phyloP scores from a whole-genome alignment of 495 filamentous ascomycete genomes.

The Chaetomidium leptoderma region DNA sequence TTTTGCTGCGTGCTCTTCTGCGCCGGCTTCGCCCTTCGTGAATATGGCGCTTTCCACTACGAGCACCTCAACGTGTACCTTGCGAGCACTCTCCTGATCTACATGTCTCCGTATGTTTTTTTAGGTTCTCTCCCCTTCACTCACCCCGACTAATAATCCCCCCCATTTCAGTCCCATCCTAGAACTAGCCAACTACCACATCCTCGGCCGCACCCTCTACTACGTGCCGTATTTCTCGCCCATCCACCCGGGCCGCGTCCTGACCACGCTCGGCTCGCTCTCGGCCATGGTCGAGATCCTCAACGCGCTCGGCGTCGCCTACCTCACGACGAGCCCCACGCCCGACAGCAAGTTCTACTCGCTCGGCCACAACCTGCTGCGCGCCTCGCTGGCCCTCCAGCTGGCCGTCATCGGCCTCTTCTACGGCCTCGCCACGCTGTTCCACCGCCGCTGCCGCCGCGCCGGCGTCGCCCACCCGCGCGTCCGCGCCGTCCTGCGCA shows the following conservation, averaged over 20 bases:
- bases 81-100: conserved; percentile 54
- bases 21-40: conserved; percentile 55
- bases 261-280: conserved; percentile 65
- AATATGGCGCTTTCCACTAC: conserved; percentile 55
- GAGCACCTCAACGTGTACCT: conserved; percentile 55
- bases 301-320: conserved; percentile 61
- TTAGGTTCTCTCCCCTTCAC: too few species aligned
- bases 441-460: conserved; percentile 55
- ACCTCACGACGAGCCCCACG: conserved; percentile 47
- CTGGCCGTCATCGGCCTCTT: conserved; percentile 59
- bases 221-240: conserved; percentile 74
- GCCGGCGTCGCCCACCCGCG: conserved; percentile 51
- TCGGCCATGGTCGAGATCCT: conserved; percentile 60
- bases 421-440: conserved; percentile 51
- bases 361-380: conserved; percentile 56
- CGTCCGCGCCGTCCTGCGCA: conserved; percentile 54
- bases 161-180: conserved; percentile 70
- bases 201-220: conserved; percentile 70
- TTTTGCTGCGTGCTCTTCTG: conserved; percentile 43
- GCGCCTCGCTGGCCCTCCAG: conserved; percentile 65
- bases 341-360: conserved; percentile 40
- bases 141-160: too few species aligned
- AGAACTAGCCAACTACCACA: conserved; percentile 70
- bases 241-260: conserved; percentile 71
- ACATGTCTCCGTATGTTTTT: conserved; percentile 56